Evolutionary conservation across 768 basidiomycete species (phyloP).

Genomic region (Kondoa subrosea): DNA sequence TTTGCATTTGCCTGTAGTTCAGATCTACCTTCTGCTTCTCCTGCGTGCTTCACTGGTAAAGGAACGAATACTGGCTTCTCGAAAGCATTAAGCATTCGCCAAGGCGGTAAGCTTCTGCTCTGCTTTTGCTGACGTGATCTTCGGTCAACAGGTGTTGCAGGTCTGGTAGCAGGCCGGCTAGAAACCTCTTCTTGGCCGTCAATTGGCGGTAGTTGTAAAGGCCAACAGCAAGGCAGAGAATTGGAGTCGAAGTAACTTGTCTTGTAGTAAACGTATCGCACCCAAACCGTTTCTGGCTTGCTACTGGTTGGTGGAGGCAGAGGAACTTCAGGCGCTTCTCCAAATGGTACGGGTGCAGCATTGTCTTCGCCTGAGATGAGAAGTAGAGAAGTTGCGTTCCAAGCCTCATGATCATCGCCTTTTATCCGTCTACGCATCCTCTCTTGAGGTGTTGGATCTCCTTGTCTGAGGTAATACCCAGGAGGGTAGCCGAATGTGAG

Average conservation of each 20-base stretch:
- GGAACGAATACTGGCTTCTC: no score
- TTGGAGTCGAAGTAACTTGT: background rate
- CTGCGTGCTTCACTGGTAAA: no score
- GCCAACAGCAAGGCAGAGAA: background rate
- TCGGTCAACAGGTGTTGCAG: background rate
- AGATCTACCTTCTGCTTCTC: no score
- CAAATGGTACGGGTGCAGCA: background rate
- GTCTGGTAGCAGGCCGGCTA: background rate
- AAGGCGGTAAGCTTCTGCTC: no score
- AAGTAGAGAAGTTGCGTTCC: background rate
- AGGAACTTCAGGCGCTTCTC: background rate
- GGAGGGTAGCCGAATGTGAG: background rate
- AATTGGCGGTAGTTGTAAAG: background rate
- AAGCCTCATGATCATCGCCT: background rate
- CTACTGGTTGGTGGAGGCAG: background rate
- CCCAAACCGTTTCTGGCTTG: background rate
- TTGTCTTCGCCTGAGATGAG: background rate
- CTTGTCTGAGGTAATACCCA: background rate
- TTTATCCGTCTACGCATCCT: background rate
- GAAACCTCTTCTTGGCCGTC: background rate
- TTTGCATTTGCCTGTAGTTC: no score
- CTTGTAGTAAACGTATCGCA: background rate
- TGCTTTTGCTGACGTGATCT: no score
- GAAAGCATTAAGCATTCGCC: no score
- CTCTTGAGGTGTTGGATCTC: background rate